Percentiles rank a stretch among this genome's conserved stretches.
phyloP scores from a whole-genome alignment of 345 rosid genomes.

The Angophora floribunda region DNA sequence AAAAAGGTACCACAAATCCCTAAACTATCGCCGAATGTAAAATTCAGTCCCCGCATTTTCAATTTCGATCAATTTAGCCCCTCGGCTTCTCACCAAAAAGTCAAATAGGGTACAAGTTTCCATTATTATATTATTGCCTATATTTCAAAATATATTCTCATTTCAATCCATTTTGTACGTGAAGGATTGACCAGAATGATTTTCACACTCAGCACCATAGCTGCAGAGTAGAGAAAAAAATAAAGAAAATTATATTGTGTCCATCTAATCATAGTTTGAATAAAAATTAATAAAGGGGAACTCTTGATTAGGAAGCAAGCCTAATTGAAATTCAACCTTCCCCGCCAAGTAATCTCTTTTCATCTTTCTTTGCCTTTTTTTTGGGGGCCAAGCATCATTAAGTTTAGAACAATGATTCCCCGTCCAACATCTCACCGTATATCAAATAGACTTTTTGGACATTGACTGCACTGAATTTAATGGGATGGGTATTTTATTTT shows the following conservation, averaged over 20 bases:
- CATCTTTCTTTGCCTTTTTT: neutral
- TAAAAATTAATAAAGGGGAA: neutral
- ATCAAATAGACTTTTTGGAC: neutral
- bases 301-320: neutral
- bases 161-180: neutral
- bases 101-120: neutral
- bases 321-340: neutral
- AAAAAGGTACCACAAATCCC: neutral
- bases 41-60: neutral
- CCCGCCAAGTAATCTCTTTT: neutral
- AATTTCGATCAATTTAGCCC: neutral
- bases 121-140: neutral
- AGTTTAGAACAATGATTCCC: neutral
- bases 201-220: neutral
- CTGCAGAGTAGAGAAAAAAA: neutral
- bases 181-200: neutral
- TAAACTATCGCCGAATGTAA: neutral
- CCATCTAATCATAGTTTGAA: neutral
- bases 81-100: neutral
- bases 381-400: neutral
- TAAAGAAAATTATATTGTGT: neutral
- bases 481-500: neutral
- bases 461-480: neutral
- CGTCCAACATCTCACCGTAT: neutral
- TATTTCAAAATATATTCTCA: fast-evolving